Evolutionary conservation across 1,284 basidiomycete genomes (phyloP).

Genomic region (Irpex sp.): DNA sequence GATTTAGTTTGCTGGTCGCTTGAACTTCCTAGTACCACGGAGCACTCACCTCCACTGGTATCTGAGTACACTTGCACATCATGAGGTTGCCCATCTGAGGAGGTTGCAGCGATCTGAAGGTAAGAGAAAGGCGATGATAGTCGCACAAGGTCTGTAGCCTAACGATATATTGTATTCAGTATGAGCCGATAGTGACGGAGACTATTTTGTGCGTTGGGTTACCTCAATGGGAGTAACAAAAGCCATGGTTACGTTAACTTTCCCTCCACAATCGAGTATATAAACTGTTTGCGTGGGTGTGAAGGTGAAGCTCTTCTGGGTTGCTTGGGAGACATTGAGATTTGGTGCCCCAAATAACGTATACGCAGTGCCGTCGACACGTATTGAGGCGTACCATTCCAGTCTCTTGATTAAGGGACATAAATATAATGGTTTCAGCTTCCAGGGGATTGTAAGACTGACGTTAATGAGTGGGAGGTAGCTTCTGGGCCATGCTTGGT

Average conservation of each 20-base stretch:
- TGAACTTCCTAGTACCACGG: not conserved
- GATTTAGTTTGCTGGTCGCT: not conserved
- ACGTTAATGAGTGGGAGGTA: slow-evolving; percentile 1
- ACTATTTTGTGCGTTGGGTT: no score
- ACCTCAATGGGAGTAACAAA: slow-evolving; percentile 16
- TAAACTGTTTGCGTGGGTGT: slow-evolving; percentile 4
- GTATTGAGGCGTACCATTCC: slow-evolving; percentile 7
- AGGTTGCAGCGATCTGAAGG: slow-evolving; percentile 19
- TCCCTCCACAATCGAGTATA: slow-evolving; percentile 3
- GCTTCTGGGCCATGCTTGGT: not conserved
- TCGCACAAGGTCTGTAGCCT: slow-evolving; percentile 12
- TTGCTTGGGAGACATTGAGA: slow-evolving; percentile 10
- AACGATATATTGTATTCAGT: not conserved
- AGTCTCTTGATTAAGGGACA: not conserved
- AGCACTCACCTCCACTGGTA: slow-evolving; percentile 20
- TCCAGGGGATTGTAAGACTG: not conserved
- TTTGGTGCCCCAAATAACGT: slow-evolving; percentile 7
- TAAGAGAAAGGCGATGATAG: slow-evolving; percentile 25
- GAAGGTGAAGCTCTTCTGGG: slow-evolving; percentile 9
- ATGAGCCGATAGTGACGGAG: no score
- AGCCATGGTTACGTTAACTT: slow-evolving; percentile 10
- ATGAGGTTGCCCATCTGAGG: slow-evolving; percentile 22
- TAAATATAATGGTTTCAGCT: no score
- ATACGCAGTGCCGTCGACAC: slow-evolving; percentile 1
- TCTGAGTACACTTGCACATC: slow-evolving; percentile 25